A percentile compares a stretch with the other conserved stretches of the same genome.
phyloP scores from a whole-genome alignment of 2,329 filamentous ascomycete species.

The Bisporella sp. region DNA sequence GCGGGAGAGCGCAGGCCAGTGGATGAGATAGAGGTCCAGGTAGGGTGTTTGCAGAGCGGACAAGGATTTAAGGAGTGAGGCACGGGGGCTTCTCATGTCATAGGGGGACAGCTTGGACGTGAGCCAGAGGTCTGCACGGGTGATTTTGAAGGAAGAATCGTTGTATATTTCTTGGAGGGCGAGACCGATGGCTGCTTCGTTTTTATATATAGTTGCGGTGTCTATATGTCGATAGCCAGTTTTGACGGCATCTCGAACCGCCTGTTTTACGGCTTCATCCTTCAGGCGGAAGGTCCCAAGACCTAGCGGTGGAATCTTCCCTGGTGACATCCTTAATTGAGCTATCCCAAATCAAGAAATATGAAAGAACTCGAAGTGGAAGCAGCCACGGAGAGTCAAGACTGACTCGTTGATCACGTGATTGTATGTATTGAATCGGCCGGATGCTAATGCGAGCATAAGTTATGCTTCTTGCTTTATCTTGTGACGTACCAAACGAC shows the following conservation, averaged over 20 bases:
- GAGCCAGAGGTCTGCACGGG: conserved; percentile 47
- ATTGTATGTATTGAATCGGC: too few species aligned
- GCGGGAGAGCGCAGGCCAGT: conserved; percentile 48
- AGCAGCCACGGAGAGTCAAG: too few species aligned
- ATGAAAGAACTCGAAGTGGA: too few species aligned
- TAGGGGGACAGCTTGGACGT: conserved; percentile 77
- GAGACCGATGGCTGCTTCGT: conserved; percentile 34
- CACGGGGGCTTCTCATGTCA: conserved; percentile 59
- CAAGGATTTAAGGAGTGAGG: conserved; percentile 51
- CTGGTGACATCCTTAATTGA: background rate
- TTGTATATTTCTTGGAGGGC: conserved; percentile 9
- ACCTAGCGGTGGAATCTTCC: conserved; percentile 4
- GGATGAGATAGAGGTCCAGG: conserved; percentile 61
- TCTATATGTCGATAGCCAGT: conserved; percentile 33
- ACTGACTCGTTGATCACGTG: too few species aligned
- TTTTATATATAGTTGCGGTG: conserved; percentile 38
- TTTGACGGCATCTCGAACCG: conserved; percentile 6
- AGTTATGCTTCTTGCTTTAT: too few species aligned
- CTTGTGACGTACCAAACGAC: too few species aligned
- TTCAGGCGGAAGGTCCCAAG: conserved; percentile 12
- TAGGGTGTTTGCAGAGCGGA: conserved; percentile 52
- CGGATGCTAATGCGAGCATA: too few species aligned
- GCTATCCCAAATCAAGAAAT: too few species aligned
- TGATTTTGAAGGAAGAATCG: background rate
- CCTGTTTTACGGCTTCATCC: conserved; percentile 7